phyloP scores from a whole-genome alignment of 306 rosid genomes.

The Neltuma alba region DNA sequence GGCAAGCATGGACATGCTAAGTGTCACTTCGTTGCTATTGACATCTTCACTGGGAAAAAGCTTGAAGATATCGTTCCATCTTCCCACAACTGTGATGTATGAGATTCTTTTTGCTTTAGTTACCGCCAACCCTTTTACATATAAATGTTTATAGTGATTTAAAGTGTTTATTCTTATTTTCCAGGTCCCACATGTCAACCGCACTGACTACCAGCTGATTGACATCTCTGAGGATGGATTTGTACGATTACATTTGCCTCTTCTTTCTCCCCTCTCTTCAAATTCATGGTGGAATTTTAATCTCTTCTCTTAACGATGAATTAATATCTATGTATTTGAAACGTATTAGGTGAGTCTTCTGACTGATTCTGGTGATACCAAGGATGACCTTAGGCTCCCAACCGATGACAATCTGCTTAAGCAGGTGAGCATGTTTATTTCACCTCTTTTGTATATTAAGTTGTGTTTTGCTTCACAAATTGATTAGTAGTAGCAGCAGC shows the following conservation, averaged over 20 bases:
- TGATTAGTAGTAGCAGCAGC: neutral
- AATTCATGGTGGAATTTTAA: neutral
- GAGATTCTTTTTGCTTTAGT: slow-evolving; percentile 23
- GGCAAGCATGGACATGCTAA: slow-evolving; percentile 99
- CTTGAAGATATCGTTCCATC: slow-evolving; percentile 99
- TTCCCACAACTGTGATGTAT: slow-evolving; percentile 96
- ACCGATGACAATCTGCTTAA: slow-evolving; percentile 81
- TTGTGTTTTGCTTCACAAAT: slow-evolving; percentile 12
- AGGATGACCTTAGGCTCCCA: slow-evolving; percentile 97
- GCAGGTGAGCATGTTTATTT: slow-evolving; percentile 56
- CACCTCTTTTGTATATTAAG: neutral
- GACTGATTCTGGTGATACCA: slow-evolving; percentile 89
- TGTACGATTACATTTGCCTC: slow-evolving; percentile 50
- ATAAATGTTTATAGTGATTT: neutral
- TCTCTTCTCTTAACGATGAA: neutral
- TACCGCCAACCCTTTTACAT: neutral
- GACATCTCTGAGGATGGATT: slow-evolving; percentile 99
- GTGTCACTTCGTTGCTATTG: slow-evolving; percentile 96
- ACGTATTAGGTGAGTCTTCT: slow-evolving; percentile 82
- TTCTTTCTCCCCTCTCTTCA: neutral
- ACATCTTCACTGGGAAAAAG: slow-evolving; percentile 90
- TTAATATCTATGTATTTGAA: slow-evolving; percentile 27
- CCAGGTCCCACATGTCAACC: slow-evolving; percentile 96
- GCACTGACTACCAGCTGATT: slow-evolving; percentile 93
- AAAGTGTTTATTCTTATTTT: slow-evolving; percentile 9